These are phyloP conservation scores for Zygotorulaspora mrakii DNA, from an alignment of 1,139 yeast species.

Conservation along the genomic window DNA sequence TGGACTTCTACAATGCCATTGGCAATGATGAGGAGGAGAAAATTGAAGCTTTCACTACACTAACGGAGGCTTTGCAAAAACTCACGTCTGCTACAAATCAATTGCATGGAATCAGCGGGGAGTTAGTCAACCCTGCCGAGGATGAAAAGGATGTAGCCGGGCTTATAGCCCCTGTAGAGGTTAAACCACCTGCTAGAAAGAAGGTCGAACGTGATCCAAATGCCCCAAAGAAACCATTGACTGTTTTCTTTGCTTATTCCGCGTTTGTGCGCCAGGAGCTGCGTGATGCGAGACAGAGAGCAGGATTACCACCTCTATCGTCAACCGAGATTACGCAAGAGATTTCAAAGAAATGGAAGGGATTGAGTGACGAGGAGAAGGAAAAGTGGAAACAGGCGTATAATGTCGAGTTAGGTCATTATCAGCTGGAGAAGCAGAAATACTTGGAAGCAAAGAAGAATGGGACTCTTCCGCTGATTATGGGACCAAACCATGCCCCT, in stretches of 20 bases:
- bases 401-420: conserved; percentile 57
- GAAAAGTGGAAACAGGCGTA: conserved; percentile 74
- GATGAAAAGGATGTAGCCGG: conserved; percentile 29
- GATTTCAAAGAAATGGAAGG: conserved; percentile 76
- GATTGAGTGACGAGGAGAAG: conserved; percentile 61
- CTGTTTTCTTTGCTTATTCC: conserved; percentile 77
- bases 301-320: conserved; percentile 58
- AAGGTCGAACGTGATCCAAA: conserved; percentile 54
- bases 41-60: conserved; percentile 37
- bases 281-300: conserved; percentile 59
- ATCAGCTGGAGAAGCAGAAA: conserved; percentile 60
- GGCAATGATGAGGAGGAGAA: conserved; percentile 38
- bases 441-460: conserved; percentile 55
- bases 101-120: conserved; percentile 31
- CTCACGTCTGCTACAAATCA: conserved; percentile 35
- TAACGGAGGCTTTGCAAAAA: conserved; percentile 36
- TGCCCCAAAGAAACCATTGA: conserved; percentile 57
- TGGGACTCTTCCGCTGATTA: conserved; percentile 38
- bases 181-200: conserved; percentile 42
- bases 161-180: conserved; percentile 24
- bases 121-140: conserved; percentile 35
- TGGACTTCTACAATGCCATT: conserved; percentile 63
- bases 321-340: conserved; percentile 76
- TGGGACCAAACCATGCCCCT: conserved; percentile 39
- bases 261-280: conserved; percentile 60